Base-by-base conservation (phyloP, 2,329 filamentous ascomycete species). In the Paracorniculantispora psalliotae region DNA sequence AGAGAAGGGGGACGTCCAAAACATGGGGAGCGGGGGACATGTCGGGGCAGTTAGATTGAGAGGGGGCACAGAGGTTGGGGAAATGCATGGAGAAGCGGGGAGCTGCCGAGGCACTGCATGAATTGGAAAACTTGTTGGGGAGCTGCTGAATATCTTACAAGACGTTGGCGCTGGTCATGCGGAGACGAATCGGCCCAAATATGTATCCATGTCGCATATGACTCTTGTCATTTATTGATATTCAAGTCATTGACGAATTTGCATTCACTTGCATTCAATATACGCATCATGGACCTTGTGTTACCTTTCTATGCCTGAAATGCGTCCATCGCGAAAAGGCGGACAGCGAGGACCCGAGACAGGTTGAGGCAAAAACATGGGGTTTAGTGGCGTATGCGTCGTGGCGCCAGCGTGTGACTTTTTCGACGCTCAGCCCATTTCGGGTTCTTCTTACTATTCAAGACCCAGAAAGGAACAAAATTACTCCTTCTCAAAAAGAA, bases 51-150 rank as follows among this genome's bases (percentile, higher is more conserved):
- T 5, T 7, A 26, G n/a, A 33, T 33, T 43, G 35, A n/a, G 15
- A 41, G 15, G 23, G 19, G 35, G 23, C 23, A 17, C 6, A 51
- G 19, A 54, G 25, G 51, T 54, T 54, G 51, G 51, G 26, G 53
- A 47, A 48, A 39, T 47, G 15, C 21, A 56, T 39, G 53, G 53
- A 26, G 53, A 56, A 48, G 53, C 53, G 43, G 43, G 53, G 52
- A 47, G 52, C 7, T n/a, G 19, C 39, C 28, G 53, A 48, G 43
- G 53, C 43, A 25, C 17, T 37, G 28, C 41, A 48, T 33, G 19
- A 7, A 25, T 15, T 13, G 9, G 35, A 30, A 26, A 25, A 28
- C 39, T 19, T 28, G 21, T 21, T 56, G 30, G n/a, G 23, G 21
- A 19, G 21, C 2, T 4, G 10, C 30, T 56, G 28, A 13, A 10